Evolutionary conservation across 345 rosid genomes (phyloP).

Genomic region (Lumnitzera racemosa): DNA sequence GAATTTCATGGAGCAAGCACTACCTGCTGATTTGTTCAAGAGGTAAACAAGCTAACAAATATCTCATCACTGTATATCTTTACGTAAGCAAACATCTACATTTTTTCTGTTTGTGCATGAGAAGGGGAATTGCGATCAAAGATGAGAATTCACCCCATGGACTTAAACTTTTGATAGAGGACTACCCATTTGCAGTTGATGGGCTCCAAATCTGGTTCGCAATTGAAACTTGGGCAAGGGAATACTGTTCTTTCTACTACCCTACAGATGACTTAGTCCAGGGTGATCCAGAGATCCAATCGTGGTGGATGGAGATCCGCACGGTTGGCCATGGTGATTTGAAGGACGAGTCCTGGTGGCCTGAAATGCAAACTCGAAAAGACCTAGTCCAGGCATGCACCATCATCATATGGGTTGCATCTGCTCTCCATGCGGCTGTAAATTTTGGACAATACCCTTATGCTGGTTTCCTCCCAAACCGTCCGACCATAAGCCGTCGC

Average conservation of each 20-base stretch:
- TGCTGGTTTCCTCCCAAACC: conserved; percentile 91
- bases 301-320: conserved; percentile 84
- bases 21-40: conserved; percentile 69
- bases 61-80: background rate
- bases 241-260: conserved; percentile 74
- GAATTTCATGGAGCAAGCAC: conserved; percentile 75
- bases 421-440: conserved; percentile 94
- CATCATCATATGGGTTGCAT: conserved; percentile 78
- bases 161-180: conserved; percentile 69
- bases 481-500: conserved; percentile 79
- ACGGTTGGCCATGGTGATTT: conserved; percentile 74
- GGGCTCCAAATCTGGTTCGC: conserved; percentile 93
- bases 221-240: conserved; percentile 70
- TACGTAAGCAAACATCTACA: background rate
- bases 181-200: conserved; percentile 88
- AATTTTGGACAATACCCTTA: conserved; percentile 95
- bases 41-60: conserved; percentile 29
- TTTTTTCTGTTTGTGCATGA: background rate
- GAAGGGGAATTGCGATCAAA: conserved; percentile 69
- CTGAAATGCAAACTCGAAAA: conserved; percentile 40
- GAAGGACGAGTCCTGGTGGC: conserved; percentile 79
- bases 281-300: conserved; percentile 62
- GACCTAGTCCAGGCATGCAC: conserved; percentile 70
- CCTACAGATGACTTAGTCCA: conserved; percentile 43
- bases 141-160: conserved; percentile 44